Evolutionary conservation across 2,329 filamentous ascomycete species (phyloP), one percentile per base, ranked within the genome.

Genomic region (Aspergillus sp.): DNA sequence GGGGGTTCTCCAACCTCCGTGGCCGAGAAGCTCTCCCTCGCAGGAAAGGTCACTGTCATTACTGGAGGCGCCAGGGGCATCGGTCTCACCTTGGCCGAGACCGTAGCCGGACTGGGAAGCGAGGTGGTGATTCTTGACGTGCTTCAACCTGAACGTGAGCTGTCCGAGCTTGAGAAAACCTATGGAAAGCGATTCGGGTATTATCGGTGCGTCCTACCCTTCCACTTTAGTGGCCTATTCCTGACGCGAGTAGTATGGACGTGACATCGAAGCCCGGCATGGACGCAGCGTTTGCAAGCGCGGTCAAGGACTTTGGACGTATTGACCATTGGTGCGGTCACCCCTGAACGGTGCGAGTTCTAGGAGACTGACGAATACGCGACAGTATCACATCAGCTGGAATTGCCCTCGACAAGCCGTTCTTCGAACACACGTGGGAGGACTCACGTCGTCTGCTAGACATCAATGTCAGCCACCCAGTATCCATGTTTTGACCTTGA

Each of bases 361-460:
- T 50, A 30, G 4, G 15, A 15, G 13, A 9, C 48, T 50, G 8
- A 50, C 48, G 0, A 8, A 7, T 17, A 25, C 19, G 19, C 19
- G 19, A 9, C 22, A 56, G 53, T 17, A 34, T 56, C 28, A 56
- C 53, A 1, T 28, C 53, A 2, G 53, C 53, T 8, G 53, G 53
- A 7, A 28, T 56, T 15, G 53, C 45, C 7, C 7, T 56, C 6
- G 53, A 56, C 25, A 56, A 56, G 15, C 53, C 53, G 2, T 56
- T 56, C 8, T 25, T 56, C 7, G 28, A 56, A 2, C 38, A 46
- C 30, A 23, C 1, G 8, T 56, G 53, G 53, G 53, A 56, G 25
- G 53, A 56, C 13, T 30, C 23, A 1, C 31, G 43, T 9, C 43
- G 28, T 22, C 11, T 56, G 1, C 28, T 56, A 1, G 45, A 56